These are phyloP conservation scores for Citeromyces siamensis DNA, from an alignment of 1,139 yeast genomes.

Conservation along the genomic window DNA sequence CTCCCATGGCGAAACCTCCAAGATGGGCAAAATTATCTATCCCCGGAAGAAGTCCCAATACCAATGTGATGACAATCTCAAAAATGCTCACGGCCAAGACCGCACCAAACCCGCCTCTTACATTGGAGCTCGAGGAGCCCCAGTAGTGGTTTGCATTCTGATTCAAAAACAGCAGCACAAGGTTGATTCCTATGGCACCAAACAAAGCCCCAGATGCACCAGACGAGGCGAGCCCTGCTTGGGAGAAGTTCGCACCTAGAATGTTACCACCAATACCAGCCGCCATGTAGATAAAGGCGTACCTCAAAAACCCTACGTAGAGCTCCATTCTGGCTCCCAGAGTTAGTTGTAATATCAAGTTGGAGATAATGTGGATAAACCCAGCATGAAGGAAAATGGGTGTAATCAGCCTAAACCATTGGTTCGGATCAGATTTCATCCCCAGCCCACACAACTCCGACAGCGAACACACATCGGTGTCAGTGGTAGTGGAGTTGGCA, in stretches of 20 bases:
- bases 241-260: conserved; percentile 62
- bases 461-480: conserved; percentile 44
- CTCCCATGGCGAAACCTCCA: conserved; percentile 64
- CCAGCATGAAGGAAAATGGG: conserved; percentile 77
- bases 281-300: conserved; percentile 41
- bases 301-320: conserved; percentile 43
- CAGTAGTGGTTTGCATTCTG: conserved; percentile 33
- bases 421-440: conserved; percentile 29
- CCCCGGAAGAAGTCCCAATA: conserved; percentile 61
- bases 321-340: conserved; percentile 56
- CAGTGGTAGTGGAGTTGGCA: conserved; percentile 48
- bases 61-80: conserved; percentile 51
- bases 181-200: conserved; percentile 55
- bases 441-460: conserved; percentile 52
- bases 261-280: conserved; percentile 61
- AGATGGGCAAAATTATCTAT: conserved; percentile 67
- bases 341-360: conserved; percentile 45
- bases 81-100: conserved; percentile 35
- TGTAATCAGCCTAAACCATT: conserved; percentile 60
- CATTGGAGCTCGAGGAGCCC: conserved; percentile 17
- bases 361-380: conserved; percentile 55
- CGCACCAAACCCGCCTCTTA: conserved; percentile 26
- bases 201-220: conserved; percentile 73
- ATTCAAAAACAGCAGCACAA: conserved; percentile 44
- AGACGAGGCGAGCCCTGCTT: conserved; percentile 55